Conservation (phyloP, 495 filamentous ascomycete genomes). For the Hypoxylon fragiforme region DNA sequence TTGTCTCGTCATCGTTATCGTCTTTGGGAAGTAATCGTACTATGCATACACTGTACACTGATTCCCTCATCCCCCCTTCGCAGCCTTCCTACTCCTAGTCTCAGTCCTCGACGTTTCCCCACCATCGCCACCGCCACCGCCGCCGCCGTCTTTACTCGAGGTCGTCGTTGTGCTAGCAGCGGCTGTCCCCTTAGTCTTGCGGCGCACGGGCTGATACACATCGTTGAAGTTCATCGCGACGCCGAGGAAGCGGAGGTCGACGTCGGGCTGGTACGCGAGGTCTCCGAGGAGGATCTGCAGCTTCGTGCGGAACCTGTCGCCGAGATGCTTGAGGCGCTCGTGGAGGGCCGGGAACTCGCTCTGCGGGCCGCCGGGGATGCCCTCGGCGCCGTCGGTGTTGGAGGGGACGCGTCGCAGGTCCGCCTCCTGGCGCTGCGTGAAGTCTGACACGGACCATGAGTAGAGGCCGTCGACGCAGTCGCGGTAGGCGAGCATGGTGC, state of each 20-base stretch:
- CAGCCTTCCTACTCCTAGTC: not conserved
- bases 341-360: conserved; percentile 74
- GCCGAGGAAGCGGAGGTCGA: conserved; percentile 92
- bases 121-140: not conserved
- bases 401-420: conserved; percentile 70
- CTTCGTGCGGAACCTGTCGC: conserved; percentile 69
- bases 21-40: too few species aligned
- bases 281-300: conserved; percentile 86
- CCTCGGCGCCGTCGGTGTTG: conserved; percentile 48
- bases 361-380: conserved; percentile 37
- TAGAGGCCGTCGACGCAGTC: conserved; percentile 94
- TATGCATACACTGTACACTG: not conserved
- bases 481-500: conserved; percentile 91
- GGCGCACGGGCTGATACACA: conserved; percentile 76
- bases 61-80: not conserved
- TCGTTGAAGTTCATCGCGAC: conserved; percentile 99
- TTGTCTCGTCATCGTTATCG: not conserved
- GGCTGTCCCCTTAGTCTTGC: conserved; percentile 51
- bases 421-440: conserved; percentile 84
- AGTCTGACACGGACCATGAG: conserved; percentile 89
- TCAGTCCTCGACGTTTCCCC: not conserved
- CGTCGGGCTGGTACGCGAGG: conserved; percentile 88
- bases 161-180: not conserved
- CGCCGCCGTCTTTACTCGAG: not conserved
- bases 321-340: conserved; percentile 68